Conservation (phyloP, 2,329 filamentous ascomycete species). For the Rosellinia necatrix region DNA sequence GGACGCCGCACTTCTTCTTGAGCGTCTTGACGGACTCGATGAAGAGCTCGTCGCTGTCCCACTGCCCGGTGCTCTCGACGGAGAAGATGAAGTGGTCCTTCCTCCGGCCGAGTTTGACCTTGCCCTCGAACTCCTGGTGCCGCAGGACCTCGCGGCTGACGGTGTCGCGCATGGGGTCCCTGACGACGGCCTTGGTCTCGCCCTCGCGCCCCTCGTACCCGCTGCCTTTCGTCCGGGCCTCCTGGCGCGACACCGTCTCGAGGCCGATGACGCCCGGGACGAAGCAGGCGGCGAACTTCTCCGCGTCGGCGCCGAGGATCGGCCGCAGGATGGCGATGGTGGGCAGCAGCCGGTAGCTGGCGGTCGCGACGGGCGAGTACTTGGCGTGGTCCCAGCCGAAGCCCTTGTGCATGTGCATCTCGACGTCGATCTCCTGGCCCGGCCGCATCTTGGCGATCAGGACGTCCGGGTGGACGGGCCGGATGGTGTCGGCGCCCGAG, state of each 20-base stretch:
- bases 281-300: slow-evolving; percentile 90
- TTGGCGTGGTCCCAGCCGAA: slow-evolving; percentile 94
- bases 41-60: slow-evolving; percentile 91
- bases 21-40: slow-evolving; percentile 84
- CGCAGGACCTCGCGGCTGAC: slow-evolving; percentile 91
- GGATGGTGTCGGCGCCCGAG: slow-evolving; percentile 68
- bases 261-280: slow-evolving; percentile 84
- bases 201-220: slow-evolving; percentile 77
- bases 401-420: slow-evolving; percentile 94
- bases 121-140: slow-evolving; percentile 90
- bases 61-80: slow-evolving; percentile 93
- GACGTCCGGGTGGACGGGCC: slow-evolving; percentile 86
- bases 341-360: slow-evolving; percentile 88
- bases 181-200: slow-evolving; percentile 84
- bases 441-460: slow-evolving; percentile 92
- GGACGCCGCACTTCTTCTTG: slow-evolving; percentile 79
- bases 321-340: slow-evolving; percentile 82
- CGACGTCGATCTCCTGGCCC: slow-evolving; percentile 81
- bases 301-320: slow-evolving; percentile 83
- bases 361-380: slow-evolving; percentile 94
- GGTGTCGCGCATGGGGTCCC: slow-evolving; percentile 89
- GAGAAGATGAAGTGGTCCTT: slow-evolving; percentile 98
- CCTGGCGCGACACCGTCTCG: slow-evolving; percentile 70
- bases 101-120: slow-evolving; percentile 88
- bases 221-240: slow-evolving; percentile 62